Conservation (phyloP, 1,139 yeast genomes). For the Hansenula sp. region DNA sequence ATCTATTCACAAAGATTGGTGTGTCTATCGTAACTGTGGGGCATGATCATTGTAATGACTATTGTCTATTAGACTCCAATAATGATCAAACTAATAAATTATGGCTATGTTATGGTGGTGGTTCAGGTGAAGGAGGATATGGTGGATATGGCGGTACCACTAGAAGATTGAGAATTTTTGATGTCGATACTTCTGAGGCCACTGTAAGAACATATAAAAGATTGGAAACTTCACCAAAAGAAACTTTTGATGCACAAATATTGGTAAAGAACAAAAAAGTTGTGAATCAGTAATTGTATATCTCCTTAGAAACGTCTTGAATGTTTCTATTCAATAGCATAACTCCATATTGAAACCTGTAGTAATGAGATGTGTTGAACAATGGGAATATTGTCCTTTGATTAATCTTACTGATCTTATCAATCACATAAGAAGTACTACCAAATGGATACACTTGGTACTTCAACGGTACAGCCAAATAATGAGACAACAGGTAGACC, state of each 20-base stretch:
- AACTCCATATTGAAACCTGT: slow-evolving; percentile 51
- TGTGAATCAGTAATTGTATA: slow-evolving; percentile 10
- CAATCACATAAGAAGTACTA: slow-evolving; percentile 45
- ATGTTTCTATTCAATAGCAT: slow-evolving; percentile 44
- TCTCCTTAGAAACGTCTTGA: slow-evolving; percentile 42
- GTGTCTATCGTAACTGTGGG: slow-evolving; percentile 78
- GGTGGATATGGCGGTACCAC: slow-evolving; percentile 86
- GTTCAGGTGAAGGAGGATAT: slow-evolving; percentile 90
- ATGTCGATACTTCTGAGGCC: slow-evolving; percentile 51
- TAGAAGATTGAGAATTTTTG: slow-evolving; percentile 70
- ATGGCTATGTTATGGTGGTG: slow-evolving; percentile 95
- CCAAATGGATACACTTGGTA: slow-evolving; percentile 51
- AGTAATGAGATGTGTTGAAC: slow-evolving; percentile 43
- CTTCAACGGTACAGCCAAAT: slow-evolving; percentile 43
- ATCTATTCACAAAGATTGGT: slow-evolving; percentile 54
- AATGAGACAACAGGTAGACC: slow-evolving; percentile 36
- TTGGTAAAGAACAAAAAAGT: slow-evolving; percentile 49
- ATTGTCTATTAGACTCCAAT: slow-evolving; percentile 54
- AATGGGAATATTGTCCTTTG: slow-evolving; percentile 43
- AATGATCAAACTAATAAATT: slow-evolving; percentile 38
- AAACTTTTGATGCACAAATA: slow-evolving; percentile 51
- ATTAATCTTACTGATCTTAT: slow-evolving; percentile 42
- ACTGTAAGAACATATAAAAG: slow-evolving; percentile 74
- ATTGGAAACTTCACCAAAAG: slow-evolving; percentile 48
- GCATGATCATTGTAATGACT: slow-evolving; percentile 94